A percentile compares a stretch with the other conserved stretches of the same genome.
Conservation (phyloP, 768 basidiomycete genomes). For the Panaeolus papilionaceus region DNA sequence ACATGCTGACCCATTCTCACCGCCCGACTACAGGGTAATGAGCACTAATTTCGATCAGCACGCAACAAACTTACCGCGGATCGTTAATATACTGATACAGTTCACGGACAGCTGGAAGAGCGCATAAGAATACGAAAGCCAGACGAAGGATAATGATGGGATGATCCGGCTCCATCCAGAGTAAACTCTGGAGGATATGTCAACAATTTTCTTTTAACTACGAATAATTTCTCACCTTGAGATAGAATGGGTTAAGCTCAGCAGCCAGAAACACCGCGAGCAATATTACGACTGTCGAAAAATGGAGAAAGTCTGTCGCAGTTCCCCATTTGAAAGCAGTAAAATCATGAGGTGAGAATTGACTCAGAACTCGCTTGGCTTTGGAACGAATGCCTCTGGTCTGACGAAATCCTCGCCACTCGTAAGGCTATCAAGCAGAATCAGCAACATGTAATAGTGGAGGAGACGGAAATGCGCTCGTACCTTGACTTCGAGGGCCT, state of each 20-base stretch:
- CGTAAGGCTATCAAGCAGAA: constrained; percentile 63
- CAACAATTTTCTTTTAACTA: constrained; percentile 15
- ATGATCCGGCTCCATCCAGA: constrained; percentile 94
- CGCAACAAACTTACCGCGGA: constrained; percentile 62
- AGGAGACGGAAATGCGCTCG: constrained; percentile 24
- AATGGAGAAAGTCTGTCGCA: constrained; percentile 74
- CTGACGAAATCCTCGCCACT: constrained; percentile 85
- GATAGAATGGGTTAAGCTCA: constrained; percentile 87
- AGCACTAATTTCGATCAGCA: constrained; percentile 17
- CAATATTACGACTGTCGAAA: constrained; percentile 74
- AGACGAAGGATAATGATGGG: constrained; percentile 80
- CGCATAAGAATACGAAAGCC: constrained; percentile 82
- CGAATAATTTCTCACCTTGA: constrained; percentile 61
- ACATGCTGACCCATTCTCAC: constrained; percentile 90
- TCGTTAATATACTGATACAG: constrained; percentile 84
- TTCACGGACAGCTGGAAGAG: constrained; percentile 86
- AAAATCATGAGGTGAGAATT: constrained; percentile 89
- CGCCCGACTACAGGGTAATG: constrained; percentile 57
- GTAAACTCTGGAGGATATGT: constrained; percentile 45
- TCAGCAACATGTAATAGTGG: constrained; percentile 22
- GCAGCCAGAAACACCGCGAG: constrained; percentile 83
- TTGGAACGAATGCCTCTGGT: constrained; percentile 80
- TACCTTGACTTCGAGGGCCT: constrained; percentile 89
- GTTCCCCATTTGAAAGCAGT: constrained; percentile 91
- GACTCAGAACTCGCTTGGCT: constrained; percentile 78